phyloP scores from a whole-genome alignment of 768 basidiomycete genomes.

The Leccinum olivaceopallidum region DNA sequence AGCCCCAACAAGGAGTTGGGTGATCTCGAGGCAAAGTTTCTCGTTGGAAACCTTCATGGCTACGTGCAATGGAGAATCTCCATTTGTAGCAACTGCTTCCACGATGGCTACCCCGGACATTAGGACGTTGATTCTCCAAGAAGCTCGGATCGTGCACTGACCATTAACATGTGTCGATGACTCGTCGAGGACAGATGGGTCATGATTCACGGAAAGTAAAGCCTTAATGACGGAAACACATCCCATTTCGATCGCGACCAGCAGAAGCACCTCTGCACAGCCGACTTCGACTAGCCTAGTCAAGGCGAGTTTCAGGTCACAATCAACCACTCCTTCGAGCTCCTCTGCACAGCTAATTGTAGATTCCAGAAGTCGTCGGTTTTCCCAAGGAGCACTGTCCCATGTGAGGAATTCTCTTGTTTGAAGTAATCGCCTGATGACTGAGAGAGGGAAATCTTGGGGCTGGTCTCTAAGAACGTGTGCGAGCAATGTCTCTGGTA shows the following conservation, averaged over 20 bases:
- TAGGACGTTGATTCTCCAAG: too few species aligned
- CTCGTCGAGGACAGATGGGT: not conserved
- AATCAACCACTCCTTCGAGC: not conserved
- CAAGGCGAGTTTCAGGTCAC: not conserved
- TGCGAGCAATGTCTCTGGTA: not conserved
- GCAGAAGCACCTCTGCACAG: constrained; percentile 4
- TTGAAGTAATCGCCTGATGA: not conserved
- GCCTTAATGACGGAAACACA: not conserved
- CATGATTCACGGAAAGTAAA: not conserved
- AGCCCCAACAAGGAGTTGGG: not conserved
- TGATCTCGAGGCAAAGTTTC: not conserved
- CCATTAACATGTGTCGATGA: not conserved
- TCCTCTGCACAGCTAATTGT: not conserved
- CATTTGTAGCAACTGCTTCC: not conserved
- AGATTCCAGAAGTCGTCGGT: not conserved
- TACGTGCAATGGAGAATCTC: not conserved
- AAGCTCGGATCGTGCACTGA: not conserved
- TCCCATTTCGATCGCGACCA: constrained; percentile 8
- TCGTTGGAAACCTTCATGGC: not conserved
- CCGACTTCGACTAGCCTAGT: constrained; percentile 1
- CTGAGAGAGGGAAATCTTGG: not conserved
- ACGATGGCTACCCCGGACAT: too few species aligned
- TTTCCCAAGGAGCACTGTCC: not conserved
- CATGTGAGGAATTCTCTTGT: not conserved
- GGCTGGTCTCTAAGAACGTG: not conserved